Evolutionary conservation across 148 eudicot genomes (phyloP), one percentile per base, ranked within the genome.

Genomic region (Polygonum maritimum): DNA sequence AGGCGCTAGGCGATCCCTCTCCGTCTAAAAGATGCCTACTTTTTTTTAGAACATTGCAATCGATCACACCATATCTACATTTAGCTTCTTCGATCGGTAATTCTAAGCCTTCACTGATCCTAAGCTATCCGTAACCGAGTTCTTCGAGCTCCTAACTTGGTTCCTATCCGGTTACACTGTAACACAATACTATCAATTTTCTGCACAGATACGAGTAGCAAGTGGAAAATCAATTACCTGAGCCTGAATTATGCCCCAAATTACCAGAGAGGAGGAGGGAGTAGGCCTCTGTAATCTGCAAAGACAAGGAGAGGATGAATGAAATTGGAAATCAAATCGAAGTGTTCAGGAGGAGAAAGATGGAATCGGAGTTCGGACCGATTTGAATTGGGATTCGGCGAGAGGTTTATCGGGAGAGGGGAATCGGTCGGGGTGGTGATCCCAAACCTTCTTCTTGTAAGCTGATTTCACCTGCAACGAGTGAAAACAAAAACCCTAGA

Each of bases 211-310:
- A 26, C 31, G 31, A 26, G 31, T 26, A 26, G 31, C 31, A 1
- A 26, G 31, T 26, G 31, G 31, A 26, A 26, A 26, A 26, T 26
- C 49, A 49, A 75, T 60, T 81, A 89, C 92, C 90, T 81, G 86
- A 77, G 48, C 75, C 62, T 41, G 81, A 80, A 58, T 70, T 39
- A 57, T 74, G 81, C 80, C 76, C 81, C 52, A 85, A 74, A 75
- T 80, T 85, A 89, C 91, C 86, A 60, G 88, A 81, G 49, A 63
- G 82, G 71, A 92, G 86, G 78, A 82, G 84, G 72, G 79, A 71
- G 77, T 90, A 92, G 79, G 97, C 97, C 87, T 92, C 92, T 58
- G 97, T 89, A 82, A 92, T 84, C 97, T 91, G 94, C 86, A 75
- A 45, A 80, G 75, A 48, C n/a, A 44, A 16, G 54, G 45, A 26